These are phyloP conservation scores for Lachnellula suecica DNA, from an alignment of 2,329 filamentous ascomycete genomes.

Conservation along the genomic window DNA sequence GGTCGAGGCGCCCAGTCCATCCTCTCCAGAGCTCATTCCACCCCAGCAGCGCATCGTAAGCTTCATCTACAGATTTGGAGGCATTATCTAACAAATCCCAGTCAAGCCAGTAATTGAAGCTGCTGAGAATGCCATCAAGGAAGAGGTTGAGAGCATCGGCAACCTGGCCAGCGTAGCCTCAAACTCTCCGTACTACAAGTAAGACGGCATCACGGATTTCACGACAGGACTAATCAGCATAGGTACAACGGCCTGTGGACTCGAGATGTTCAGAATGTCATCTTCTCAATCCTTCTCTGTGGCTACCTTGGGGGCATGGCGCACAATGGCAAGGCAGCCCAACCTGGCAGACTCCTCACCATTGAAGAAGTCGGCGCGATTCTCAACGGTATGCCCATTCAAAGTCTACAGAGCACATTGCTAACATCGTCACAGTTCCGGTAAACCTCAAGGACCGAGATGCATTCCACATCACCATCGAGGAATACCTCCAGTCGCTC, in stretches of 20 bases:
- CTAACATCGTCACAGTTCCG: conserved; percentile 61
- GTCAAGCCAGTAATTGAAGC: conserved; percentile 69
- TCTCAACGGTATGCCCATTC: conserved; percentile 54
- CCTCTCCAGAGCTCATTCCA: conserved; percentile 87
- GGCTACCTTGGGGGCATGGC: conserved; percentile 79
- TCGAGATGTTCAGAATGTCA: conserved; percentile 78
- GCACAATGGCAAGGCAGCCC: conserved; percentile 49
- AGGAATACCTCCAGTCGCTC: conserved; percentile 91
- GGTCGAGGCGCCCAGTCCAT: conserved; percentile 78
- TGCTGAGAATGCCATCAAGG: conserved; percentile 67
- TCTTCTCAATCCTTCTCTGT: conserved; percentile 53
- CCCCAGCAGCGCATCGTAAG: conserved; percentile 63
- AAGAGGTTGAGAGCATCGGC: conserved; percentile 69
- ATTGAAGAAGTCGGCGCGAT: conserved; percentile 84
- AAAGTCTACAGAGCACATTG: not conserved
- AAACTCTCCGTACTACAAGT: conserved; percentile 96
- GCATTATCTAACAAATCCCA: conserved; percentile 34
- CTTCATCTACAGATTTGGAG: conserved; percentile 12
- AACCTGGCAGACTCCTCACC: conserved; percentile 70
- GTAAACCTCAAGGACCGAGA: conserved; percentile 89
- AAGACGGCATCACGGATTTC: conserved; percentile 16
- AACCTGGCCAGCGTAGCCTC: conserved; percentile 74
- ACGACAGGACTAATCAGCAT: conserved; percentile 8
- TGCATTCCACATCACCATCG: conserved; percentile 91
- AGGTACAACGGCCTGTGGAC: conserved; percentile 85